A percentile compares a stretch with the other conserved stretches of the same genome.
Conservation (phyloP, 2,329 filamentous ascomycete genomes). For the Uncinocarpus reesii region DNA sequence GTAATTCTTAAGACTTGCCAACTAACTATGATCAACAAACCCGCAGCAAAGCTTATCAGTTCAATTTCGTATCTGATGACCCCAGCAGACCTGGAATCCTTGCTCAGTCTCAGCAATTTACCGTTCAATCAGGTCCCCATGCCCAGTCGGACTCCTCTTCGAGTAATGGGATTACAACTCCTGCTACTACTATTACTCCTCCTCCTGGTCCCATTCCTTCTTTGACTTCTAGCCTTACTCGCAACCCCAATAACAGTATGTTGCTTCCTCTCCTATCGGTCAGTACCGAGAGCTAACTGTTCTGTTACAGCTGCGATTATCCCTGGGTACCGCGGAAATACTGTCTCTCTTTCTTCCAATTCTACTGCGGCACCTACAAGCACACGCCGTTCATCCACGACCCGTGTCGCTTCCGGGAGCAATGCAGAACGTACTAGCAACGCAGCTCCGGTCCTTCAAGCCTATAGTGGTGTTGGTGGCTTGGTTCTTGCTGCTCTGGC, state of each 20-base stretch:
- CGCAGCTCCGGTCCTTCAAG: not conserved
- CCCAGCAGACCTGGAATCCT: constrained; percentile 32
- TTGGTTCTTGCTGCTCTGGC: constrained; percentile 3
- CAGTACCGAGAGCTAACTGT: not conserved
- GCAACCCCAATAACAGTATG: not conserved
- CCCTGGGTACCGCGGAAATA: not conserved
- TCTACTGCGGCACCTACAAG: not conserved
- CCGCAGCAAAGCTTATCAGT: constrained; percentile 31
- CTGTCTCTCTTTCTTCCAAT: not conserved
- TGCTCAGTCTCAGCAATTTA: constrained; percentile 33
- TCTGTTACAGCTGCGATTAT: not conserved
- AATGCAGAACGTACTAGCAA: not conserved
- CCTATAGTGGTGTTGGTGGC: not conserved
- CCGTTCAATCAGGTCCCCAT: constrained; percentile 15
- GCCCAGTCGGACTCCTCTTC: not conserved
- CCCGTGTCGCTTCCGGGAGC: not conserved
- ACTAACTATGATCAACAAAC: not conserved
- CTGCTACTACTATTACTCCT: not conserved
- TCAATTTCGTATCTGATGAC: constrained; percentile 33
- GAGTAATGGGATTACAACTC: too few species aligned
- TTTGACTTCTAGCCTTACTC: too few species aligned
- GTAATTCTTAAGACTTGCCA: not conserved
- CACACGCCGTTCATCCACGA: not conserved
- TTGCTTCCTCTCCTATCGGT: not conserved
- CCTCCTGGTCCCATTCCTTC: not conserved